phyloP scores from a whole-genome alignment of 2,329 filamentous ascomycete genomes.

The Huntiella omanensis region DNA sequence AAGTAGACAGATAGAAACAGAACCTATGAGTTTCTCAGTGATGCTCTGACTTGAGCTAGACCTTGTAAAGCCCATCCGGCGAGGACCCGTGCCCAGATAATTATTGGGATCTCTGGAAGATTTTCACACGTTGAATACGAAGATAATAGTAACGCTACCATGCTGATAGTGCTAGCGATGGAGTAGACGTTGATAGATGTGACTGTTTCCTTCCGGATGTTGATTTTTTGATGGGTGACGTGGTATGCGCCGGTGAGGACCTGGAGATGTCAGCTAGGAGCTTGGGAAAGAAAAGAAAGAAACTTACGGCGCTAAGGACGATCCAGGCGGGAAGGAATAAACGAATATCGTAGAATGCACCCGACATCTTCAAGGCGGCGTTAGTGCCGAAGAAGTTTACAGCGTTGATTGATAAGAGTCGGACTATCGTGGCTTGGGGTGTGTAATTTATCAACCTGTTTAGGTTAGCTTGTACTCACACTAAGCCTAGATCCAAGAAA shows the following conservation, averaged over 20 bases:
- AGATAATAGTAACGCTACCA: constrained; percentile 49
- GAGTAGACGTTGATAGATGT: constrained; percentile 63
- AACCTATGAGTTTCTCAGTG: constrained; percentile 11
- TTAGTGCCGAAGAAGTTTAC: constrained; percentile 60
- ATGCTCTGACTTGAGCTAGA: constrained; percentile 16
- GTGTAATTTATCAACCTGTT: constrained; percentile 70
- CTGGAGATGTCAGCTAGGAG: constrained; percentile 19
- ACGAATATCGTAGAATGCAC: constrained; percentile 49
- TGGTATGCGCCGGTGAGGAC: constrained; percentile 59
- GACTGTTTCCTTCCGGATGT: constrained; percentile 60
- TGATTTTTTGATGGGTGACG: constrained; percentile 58
- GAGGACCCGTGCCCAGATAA: constrained; percentile 21
- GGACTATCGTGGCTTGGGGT: constrained; percentile 60
- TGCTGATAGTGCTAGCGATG: constrained; percentile 56
- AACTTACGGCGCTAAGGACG: constrained; percentile 49
- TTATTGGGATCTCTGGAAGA: constrained; percentile 40
- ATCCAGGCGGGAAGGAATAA: constrained; percentile 63
- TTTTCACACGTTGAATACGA: constrained; percentile 43
- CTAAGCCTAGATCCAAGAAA: neutral
- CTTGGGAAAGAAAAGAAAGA: too few relatives aligned
- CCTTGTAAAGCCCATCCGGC: constrained; percentile 19
- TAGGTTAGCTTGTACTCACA: neutral
- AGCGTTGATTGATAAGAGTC: constrained; percentile 55
- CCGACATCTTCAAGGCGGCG: constrained; percentile 50
- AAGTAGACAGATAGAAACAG: too few relatives aligned